Evolutionary conservation across 1,284 basidiomycete species (phyloP), one percentile per base, ranked within the genome.

Genomic region (Psilocybe mexicana): DNA sequence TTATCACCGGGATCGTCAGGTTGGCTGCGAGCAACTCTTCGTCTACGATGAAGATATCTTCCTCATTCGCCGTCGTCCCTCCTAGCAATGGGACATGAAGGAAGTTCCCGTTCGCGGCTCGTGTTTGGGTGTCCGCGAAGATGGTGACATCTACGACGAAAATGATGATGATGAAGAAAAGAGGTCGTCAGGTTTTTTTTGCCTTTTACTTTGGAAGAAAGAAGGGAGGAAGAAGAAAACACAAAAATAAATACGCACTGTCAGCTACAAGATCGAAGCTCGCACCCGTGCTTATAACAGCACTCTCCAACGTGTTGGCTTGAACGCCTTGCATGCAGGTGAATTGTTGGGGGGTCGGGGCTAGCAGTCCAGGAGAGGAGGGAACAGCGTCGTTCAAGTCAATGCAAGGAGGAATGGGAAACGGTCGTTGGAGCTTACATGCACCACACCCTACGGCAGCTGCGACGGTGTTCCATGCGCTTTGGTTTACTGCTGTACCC

Each of bases 301-400:
- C 68, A 48, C 70, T 61, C 46, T 68, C 66, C n/a, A 74, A 54
- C 18, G 59, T 67, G n/a, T 49, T 60, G 57, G 58, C 63, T 2
- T 70, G 65, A 3, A 70, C 61, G 18, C 35, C 45, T 60, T 69
- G 60, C 73, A 74, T 74, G 54, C 72, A 74, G 3, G 63, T 40
- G 7, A 74, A 59, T 49, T 74, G 73, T 6, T 55, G 60, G n/a
- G 62, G 45, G 30, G 67, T 63, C 2, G 61, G 60, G 14, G 55
- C 71, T 70, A 33, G 10, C 49, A 25, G 18, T 18, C 18, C 18
- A 18, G 18, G 18, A 18, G 18, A 18, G 24, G 10, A 10, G n/a
- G 23, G 18, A 26, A 11, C 24, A 18, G 18, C 18, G 18, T 18
- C 18, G 18, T 18, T n/a, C 24, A 35, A 24, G 11, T 8, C 54